Base-by-base conservation (phyloP, 208 protist genomes). In the Trypanosoma scelopori region DNA sequence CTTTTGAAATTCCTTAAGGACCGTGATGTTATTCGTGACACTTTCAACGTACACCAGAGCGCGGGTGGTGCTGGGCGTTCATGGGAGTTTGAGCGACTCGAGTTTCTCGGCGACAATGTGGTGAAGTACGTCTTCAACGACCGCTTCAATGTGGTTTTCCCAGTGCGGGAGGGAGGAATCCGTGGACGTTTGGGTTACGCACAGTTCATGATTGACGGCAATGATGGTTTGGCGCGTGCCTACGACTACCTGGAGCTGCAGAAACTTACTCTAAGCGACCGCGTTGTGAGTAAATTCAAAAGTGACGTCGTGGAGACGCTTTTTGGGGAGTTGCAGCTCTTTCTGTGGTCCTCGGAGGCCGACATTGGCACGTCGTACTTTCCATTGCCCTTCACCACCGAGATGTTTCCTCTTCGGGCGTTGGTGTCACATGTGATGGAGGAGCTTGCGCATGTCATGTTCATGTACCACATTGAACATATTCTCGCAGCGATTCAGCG, bases 281-380 rank as follows among this genome's bases (percentile, higher is more conserved):
- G 78, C 27, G 84, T 96, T 0, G 90, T 96, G 55, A 93, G 87
- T 74, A 96, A 96, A 69, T 93, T 96, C 62, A 96, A 96, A 62
- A 92, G 86, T 69, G 90, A 96, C 74, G 82, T 93, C 1, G 84
- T 96, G 13, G 90, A 96, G 71, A 91, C 87, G 16, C 71, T 96
- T 16, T 93, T 93, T 81, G 90, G 83, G 0, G 87, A 96, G 70
- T 72, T 96, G 61, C 87, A 96, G 69, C 67, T 91, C 22, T 93
- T 80, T 59, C 63, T 96, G 22, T 92, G 85, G 84, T 76, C 81
- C 27, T 87, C 87, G 11, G 69, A 93, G 62, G 46, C 70, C 13
- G 82, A 92, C 47, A 35, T 79, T 35, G 78, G 80, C 37, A 89
- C 84, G 12, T 59, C 69, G 16, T 69, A 69, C 32, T 69, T 78